phyloP scores from a whole-genome alignment of 1,284 basidiomycete genomes.

The Xerocomus amazonicus region DNA sequence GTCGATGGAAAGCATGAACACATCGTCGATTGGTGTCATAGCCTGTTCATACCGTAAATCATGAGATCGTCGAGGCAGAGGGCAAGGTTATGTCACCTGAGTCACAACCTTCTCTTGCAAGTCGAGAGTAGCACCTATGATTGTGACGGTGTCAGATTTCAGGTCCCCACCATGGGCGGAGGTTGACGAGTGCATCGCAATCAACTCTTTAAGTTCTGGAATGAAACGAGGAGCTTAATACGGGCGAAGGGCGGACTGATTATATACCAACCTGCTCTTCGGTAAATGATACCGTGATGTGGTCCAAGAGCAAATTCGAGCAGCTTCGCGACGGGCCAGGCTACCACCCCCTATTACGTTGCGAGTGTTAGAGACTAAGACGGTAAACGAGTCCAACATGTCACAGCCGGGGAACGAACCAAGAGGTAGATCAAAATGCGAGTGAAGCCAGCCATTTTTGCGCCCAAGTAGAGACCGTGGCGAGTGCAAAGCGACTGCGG shows the following conservation, averaged over 20 bases:
- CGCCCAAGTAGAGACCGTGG: conserved; percentile 89
- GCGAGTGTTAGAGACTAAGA: background rate
- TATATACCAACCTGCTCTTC: conserved; percentile 37
- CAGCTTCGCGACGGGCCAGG: conserved; percentile 78
- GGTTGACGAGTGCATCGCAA: conserved; percentile 62
- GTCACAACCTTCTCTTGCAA: conserved; percentile 63
- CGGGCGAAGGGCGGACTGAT: background rate
- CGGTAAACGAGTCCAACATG: conserved; percentile 1
- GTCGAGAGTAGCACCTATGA: conserved; percentile 73
- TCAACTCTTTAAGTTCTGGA: conserved; percentile 65
- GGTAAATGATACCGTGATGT: conserved; percentile 60
- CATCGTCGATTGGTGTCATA: conserved; percentile 34
- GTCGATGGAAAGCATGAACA: conserved; percentile 54
- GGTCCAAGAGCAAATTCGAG: conserved; percentile 62
- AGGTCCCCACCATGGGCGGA: conserved; percentile 64
- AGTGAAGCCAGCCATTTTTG: conserved; percentile 83
- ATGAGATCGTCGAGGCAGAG: background rate
- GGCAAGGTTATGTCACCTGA: conserved; percentile 35
- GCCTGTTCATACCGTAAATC: conserved; percentile 14
- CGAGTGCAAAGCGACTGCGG: conserved; percentile 89
- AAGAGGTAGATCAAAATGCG: conserved; percentile 65
- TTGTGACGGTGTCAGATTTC: conserved; percentile 69
- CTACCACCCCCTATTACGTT: conserved; percentile 57
- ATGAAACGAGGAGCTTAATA: background rate
- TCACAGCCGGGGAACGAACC: conserved; percentile 39